These are phyloP conservation scores for Pseudogymnoascus sp. DNA, from an alignment of 2,329 filamentous ascomycete species.

Conservation along the genomic window DNA sequence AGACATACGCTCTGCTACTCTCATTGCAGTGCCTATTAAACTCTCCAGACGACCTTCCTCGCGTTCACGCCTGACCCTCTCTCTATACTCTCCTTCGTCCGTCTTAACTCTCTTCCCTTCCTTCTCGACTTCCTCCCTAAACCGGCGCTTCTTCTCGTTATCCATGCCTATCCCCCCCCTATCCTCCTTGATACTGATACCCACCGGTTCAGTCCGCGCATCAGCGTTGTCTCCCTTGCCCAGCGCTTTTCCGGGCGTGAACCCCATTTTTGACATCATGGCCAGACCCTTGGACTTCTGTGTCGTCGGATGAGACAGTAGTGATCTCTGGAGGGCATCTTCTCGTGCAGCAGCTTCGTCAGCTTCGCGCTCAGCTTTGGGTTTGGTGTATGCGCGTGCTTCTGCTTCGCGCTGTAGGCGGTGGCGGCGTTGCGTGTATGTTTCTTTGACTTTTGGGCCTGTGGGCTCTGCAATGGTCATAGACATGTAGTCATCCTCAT, in stretches of 20 bases:
- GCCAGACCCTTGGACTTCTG: conserved; percentile 77
- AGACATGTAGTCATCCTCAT: conserved; percentile 94
- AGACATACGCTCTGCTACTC: conserved; percentile 68
- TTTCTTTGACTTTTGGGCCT: conserved; percentile 45
- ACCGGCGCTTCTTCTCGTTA: conserved; percentile 72
- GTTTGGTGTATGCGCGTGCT: conserved; percentile 60
- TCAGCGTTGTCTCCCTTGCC: conserved; percentile 51
- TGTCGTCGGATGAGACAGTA: conserved; percentile 50
- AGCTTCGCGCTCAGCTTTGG: conserved; percentile 75
- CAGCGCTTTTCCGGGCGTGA: conserved; percentile 66
- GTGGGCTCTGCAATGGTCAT: conserved; percentile 75
- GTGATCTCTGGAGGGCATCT: conserved; percentile 64
- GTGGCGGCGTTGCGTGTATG: conserved; percentile 48
- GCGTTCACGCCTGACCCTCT: conserved; percentile 62
- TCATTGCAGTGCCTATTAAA: conserved; percentile 70
- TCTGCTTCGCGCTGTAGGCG: conserved; percentile 53
- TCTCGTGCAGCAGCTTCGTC: conserved; percentile 68
- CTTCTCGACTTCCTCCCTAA: conserved; percentile 53
- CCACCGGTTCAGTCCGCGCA: conserved; percentile 61
- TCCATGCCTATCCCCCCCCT: conserved; percentile 79
- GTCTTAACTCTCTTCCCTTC: conserved; percentile 54
- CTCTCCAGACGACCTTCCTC: conserved; percentile 63
- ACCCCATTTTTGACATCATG: conserved; percentile 97
- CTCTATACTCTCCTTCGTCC: conserved; percentile 65
- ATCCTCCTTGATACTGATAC: conserved; percentile 69